These are phyloP conservation scores for Parastagonospora nodorum DNA, from an alignment of 2,329 filamentous ascomycete species.

Conservation along the genomic window DNA sequence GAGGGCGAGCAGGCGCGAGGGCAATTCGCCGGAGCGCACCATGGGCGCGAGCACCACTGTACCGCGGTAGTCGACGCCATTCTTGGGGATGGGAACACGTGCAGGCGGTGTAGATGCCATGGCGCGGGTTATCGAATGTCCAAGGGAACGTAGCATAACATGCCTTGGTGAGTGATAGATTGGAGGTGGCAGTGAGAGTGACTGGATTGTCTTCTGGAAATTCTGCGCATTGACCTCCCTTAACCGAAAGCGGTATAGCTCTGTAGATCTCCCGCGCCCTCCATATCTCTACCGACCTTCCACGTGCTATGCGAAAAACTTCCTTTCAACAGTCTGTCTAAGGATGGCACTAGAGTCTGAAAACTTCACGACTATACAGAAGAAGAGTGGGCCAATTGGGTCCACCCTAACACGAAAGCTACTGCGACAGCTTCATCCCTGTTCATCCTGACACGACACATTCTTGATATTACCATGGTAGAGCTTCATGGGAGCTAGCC, in stretches of 20 bases:
- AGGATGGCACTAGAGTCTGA: too few relatives aligned
- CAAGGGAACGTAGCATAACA: conserved; percentile 49
- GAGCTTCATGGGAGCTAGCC: too few relatives aligned
- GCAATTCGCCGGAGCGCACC: conserved; percentile 96
- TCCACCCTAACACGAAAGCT: too few relatives aligned
- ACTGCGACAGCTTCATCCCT: too few relatives aligned
- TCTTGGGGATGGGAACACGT: conserved; percentile 80
- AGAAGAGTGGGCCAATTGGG: too few relatives aligned
- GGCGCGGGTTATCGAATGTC: conserved; percentile 30
- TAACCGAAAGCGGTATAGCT: not conserved
- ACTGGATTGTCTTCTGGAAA: conserved; percentile 8
- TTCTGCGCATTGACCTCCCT: conserved; percentile 9
- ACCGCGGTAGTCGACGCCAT: conserved; percentile 90
- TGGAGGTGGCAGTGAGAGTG: conserved; percentile 2
- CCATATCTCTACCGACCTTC: too few relatives aligned
- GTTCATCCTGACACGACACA: too few relatives aligned
- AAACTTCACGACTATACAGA: too few relatives aligned
- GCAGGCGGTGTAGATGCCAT: conserved; percentile 47
- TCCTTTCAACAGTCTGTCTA: too few relatives aligned
- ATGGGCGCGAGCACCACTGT: conserved; percentile 96
- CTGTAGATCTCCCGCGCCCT: too few relatives aligned
- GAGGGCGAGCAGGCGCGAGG: conserved; percentile 83
- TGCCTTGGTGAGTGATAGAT: conserved; percentile 15
- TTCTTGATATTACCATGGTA: too few relatives aligned
- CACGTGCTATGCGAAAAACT: too few relatives aligned